These are phyloP conservation scores for Phytophthora citricola DNA, from an alignment of 352 stramenopile genomes.

Conservation along the genomic window DNA sequence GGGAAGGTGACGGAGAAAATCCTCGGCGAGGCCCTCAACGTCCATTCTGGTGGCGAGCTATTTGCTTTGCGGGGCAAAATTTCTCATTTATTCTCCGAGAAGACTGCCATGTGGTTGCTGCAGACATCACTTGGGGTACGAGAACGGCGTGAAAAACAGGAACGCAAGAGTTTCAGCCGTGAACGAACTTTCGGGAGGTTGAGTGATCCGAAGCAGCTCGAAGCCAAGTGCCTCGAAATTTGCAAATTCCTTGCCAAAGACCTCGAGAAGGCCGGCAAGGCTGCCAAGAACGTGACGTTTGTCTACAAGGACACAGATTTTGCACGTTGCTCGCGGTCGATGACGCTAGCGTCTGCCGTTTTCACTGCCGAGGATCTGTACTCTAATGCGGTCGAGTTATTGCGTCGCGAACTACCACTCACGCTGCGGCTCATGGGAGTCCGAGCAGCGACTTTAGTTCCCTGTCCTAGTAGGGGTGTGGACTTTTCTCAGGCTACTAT, in stretches of 20 bases:
- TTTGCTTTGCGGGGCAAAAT: slow-evolving; percentile 65
- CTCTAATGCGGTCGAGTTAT: slow-evolving; percentile 48
- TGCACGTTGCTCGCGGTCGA: slow-evolving; percentile 57
- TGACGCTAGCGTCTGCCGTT: slow-evolving; percentile 50
- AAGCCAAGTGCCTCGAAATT: slow-evolving; percentile 73
- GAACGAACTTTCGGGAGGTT: slow-evolving; percentile 73
- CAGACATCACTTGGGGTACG: slow-evolving; percentile 76
- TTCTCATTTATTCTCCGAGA: slow-evolving; percentile 71
- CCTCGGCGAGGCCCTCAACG: slow-evolving; percentile 73
- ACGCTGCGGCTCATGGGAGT: slow-evolving; percentile 73
- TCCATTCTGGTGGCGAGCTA: slow-evolving; percentile 88
- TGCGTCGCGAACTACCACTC: slow-evolving; percentile 74
- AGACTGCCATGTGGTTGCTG: slow-evolving; percentile 74
- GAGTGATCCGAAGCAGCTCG: slow-evolving; percentile 48
- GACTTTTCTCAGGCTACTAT: slow-evolving; percentile 5
- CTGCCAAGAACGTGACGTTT: slow-evolving; percentile 67
- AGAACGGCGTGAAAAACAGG: slow-evolving; percentile 49
- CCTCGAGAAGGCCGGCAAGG: slow-evolving; percentile 48
- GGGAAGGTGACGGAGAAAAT: slow-evolving; percentile 97
- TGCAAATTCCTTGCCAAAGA: slow-evolving; percentile 66
- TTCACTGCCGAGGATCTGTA: slow-evolving; percentile 57
- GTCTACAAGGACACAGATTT: slow-evolving; percentile 81
- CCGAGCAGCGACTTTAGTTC: slow-evolving; percentile 56
- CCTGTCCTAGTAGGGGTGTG: slow-evolving; percentile 16
- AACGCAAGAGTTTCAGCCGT: slow-evolving; percentile 83